phyloP scores from a whole-genome alignment of 306 rosid species.

The Hippophae rhamnoides region DNA sequence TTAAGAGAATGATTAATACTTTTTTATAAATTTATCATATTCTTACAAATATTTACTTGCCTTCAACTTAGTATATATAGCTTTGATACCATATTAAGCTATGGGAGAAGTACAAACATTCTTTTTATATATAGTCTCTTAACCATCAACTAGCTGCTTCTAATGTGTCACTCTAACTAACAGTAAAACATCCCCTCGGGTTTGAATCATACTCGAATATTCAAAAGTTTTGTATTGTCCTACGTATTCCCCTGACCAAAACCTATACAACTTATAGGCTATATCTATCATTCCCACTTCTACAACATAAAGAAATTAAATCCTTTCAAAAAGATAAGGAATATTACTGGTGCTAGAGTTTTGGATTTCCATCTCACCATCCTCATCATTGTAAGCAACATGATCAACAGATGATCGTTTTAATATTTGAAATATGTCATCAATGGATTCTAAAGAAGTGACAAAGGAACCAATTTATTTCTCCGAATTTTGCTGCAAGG shows the following conservation, averaged over 20 bases:
- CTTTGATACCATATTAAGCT: too few species aligned
- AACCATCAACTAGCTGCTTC: conserved; percentile 10
- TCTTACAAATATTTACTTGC: not conserved
- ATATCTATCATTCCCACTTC: conserved; percentile 12
- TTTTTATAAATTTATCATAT: too few species aligned
- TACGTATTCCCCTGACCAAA: conserved; percentile 15
- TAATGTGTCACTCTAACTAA: conserved; percentile 6
- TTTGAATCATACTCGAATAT: too few species aligned
- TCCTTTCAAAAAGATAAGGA: conserved; percentile 2
- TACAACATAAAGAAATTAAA: conserved; percentile 8
- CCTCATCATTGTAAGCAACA: conserved; percentile 30
- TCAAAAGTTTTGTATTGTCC: conserved; percentile 1
- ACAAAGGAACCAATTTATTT: conserved; percentile 30
- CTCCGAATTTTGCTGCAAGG: conserved; percentile 52
- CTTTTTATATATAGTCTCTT: too few species aligned
- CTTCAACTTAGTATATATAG: too few species aligned
- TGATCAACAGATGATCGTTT: conserved; percentile 51
- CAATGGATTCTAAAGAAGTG: conserved; percentile 78
- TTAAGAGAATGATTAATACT: too few species aligned
- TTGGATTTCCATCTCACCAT: conserved; percentile 24
- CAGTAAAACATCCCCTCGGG: too few species aligned
- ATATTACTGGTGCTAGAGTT: conserved; percentile 34
- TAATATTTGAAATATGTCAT: conserved; percentile 84
- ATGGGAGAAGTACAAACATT: too few species aligned
- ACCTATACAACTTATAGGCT: conserved; percentile 40